phyloP scores from a whole-genome alignment of 805 yeast genomes.

The Blastobotrys terrestris region DNA sequence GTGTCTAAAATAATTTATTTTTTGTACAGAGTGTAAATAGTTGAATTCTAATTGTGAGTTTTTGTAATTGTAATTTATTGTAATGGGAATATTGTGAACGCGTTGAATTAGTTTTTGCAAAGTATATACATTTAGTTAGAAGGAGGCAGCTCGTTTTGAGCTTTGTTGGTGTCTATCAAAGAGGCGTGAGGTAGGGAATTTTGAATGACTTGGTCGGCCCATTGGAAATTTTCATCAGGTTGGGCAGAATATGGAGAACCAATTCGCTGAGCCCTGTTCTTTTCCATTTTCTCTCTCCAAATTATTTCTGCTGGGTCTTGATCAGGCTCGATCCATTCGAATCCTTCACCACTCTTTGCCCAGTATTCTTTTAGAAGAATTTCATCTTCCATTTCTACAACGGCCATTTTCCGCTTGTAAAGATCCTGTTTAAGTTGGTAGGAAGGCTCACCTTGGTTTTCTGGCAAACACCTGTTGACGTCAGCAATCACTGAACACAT shows the following conservation, averaged over 20 bases:
- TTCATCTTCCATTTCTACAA: constrained; percentile 55
- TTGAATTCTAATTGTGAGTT: background rate
- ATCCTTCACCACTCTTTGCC: constrained; percentile 81
- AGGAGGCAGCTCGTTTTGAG: constrained; percentile 5
- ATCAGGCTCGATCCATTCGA: constrained; percentile 87
- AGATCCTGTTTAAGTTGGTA: constrained; percentile 30
- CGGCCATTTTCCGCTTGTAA: constrained; percentile 30
- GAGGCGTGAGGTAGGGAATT: constrained; percentile 31
- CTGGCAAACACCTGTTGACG: constrained; percentile 46
- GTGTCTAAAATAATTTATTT: constrained; percentile 1
- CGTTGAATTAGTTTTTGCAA: no score
- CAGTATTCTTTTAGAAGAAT: constrained; percentile 72
- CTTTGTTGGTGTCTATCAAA: constrained; percentile 21
- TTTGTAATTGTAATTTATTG: background rate
- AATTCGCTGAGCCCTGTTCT: constrained; percentile 14
- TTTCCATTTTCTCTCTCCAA: constrained; percentile 29
- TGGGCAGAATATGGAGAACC: constrained; percentile 17
- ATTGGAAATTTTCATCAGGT: constrained; percentile 15
- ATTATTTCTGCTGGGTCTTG: constrained; percentile 71
- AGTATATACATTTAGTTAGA: background rate
- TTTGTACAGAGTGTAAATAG: constrained; percentile 9
- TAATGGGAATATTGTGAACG: background rate
- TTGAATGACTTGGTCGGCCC: constrained; percentile 25
- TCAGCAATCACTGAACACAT: constrained; percentile 62
- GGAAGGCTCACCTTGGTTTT: constrained; percentile 36